These are phyloP conservation scores for Backusella australiensis DNA, from an alignment of 192 early-diverging fungal genomes.

Conservation along the genomic window DNA sequence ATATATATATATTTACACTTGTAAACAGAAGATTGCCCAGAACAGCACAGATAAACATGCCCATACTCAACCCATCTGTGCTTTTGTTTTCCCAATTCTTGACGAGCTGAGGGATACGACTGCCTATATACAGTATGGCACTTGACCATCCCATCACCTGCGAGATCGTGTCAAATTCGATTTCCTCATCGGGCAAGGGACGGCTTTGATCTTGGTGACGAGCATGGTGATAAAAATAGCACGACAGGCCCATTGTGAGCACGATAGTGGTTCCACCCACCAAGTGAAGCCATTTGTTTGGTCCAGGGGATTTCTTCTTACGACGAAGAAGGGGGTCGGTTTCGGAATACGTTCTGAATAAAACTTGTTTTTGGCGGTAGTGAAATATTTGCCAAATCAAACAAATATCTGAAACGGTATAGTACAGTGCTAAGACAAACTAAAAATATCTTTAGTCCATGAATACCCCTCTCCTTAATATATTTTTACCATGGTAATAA, in stretches of 20 bases:
- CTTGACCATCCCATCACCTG: constrained; percentile 75
- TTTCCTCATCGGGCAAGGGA: background rate
- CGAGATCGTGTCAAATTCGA: constrained; percentile 32
- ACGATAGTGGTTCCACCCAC: background rate
- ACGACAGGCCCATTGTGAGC: background rate
- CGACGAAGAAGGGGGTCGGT: background rate
- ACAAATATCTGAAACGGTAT: constrained; percentile 66
- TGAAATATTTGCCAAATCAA: constrained; percentile 69
- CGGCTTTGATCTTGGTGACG: background rate
- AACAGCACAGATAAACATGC: constrained; percentile 80
- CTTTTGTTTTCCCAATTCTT: constrained; percentile 71
- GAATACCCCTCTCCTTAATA: too few relatives aligned
- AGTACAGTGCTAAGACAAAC: constrained; percentile 68
- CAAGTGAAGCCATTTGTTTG: background rate
- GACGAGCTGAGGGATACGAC: constrained; percentile 79
- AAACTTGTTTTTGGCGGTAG: constrained; percentile 44
- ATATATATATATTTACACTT: constrained; percentile 32
- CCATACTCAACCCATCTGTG: constrained; percentile 75
- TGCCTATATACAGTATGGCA: constrained; percentile 66
- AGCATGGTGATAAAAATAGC: constrained; percentile 6
- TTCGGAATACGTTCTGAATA: background rate
- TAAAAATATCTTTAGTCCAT: background rate
- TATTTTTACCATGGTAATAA: constrained; percentile 60
- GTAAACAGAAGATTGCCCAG: constrained; percentile 71
- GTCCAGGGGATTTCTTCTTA: background rate